Percentiles rank a stretch among this genome's conserved stretches.
Conservation (phyloP, 2,329 filamentous ascomycete genomes). For the Fusarium chlamydosporum region DNA sequence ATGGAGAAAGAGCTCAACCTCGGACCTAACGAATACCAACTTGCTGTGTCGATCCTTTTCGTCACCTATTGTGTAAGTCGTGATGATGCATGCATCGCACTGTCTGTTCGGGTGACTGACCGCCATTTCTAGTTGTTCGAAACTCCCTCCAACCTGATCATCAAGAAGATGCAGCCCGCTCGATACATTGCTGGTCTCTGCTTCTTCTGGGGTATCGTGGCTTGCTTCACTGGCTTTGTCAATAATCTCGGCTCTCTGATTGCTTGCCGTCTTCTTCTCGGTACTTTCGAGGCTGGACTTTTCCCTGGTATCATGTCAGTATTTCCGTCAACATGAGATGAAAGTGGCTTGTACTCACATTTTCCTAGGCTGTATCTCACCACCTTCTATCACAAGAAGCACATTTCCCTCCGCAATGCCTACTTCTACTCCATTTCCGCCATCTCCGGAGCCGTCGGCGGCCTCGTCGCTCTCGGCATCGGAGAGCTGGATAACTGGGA, state of each 20-base stretch:
- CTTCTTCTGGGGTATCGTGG: conserved; percentile 61
- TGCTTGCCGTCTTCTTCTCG: conserved; percentile 57
- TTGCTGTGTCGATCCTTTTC: conserved; percentile 62
- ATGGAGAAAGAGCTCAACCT: conserved; percentile 70
- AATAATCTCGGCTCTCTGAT: conserved; percentile 63
- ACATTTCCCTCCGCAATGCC: conserved; percentile 72
- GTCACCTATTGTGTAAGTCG: conserved; percentile 60
- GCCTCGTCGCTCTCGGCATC: conserved; percentile 75
- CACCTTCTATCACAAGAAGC: conserved; percentile 73
- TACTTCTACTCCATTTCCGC: conserved; percentile 74
- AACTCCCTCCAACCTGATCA: conserved; percentile 59
- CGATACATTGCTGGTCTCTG: conserved; percentile 65
- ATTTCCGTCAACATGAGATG: accelerated
- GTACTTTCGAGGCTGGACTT: conserved; percentile 63
- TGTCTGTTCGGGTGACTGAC: background rate
- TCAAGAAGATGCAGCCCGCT: conserved; percentile 58
- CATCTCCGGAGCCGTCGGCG: conserved; percentile 73
- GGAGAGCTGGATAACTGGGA: conserved; percentile 46
- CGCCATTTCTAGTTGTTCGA: conserved; percentile 51
- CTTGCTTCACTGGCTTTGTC: conserved; percentile 61
- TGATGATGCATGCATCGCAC: background rate
- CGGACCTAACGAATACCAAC: conserved; percentile 69
- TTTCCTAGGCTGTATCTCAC: conserved; percentile 63
- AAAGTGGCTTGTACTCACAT: background rate
- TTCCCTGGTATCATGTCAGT: conserved; percentile 62